Evolutionary conservation across 768 basidiomycete genomes (phyloP).

Genomic region (Leccinum disarticulatum): DNA sequence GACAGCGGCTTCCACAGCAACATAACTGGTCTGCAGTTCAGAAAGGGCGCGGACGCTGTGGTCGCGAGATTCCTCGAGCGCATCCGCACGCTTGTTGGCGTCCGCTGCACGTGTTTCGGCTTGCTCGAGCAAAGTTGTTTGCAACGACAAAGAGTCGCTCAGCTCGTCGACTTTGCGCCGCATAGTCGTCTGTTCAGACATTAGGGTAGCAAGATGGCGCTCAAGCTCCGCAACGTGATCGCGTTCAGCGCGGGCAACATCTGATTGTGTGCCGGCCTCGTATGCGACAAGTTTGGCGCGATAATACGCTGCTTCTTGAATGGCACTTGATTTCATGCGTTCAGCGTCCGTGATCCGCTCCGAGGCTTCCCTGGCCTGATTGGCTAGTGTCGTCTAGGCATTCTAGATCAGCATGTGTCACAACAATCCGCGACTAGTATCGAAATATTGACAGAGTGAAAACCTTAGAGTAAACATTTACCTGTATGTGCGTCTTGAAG

Average conservation of each 20-base stretch:
- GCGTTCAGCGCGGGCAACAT: slow-evolving; percentile 69
- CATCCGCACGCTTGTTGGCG: slow-evolving; percentile 72
- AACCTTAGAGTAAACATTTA: slow-evolving; percentile 35
- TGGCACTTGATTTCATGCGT: slow-evolving; percentile 68
- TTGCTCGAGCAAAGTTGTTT: slow-evolving; percentile 75
- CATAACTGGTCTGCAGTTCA: slow-evolving; percentile 66
- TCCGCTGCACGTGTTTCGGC: slow-evolving; percentile 78
- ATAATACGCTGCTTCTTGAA: slow-evolving; percentile 94
- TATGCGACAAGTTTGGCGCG: slow-evolving; percentile 91
- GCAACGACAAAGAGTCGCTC: slow-evolving; percentile 68
- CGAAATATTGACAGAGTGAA: not conserved
- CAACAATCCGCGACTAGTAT: not conserved
- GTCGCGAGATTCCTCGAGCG: slow-evolving; percentile 66
- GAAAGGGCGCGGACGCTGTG: slow-evolving; percentile 62
- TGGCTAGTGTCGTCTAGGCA: slow-evolving; percentile 63
- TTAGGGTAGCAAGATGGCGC: slow-evolving; percentile 57
- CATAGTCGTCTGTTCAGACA: slow-evolving; percentile 61
- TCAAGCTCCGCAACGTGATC: slow-evolving; percentile 79
- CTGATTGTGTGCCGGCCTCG: slow-evolving; percentile 66
- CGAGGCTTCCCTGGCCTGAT: slow-evolving; percentile 75
- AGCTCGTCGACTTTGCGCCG: slow-evolving; percentile 75
- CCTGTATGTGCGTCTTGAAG: slow-evolving; percentile 84
- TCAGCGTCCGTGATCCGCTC: slow-evolving; percentile 80
- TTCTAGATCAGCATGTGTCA: slow-evolving; percentile 10
- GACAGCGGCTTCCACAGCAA: slow-evolving; percentile 57